A percentile compares a stretch with the other conserved stretches of the same genome.
phyloP scores from a whole-genome alignment of 352 stramenopile species.

The Aphanomyces euteiches region DNA sequence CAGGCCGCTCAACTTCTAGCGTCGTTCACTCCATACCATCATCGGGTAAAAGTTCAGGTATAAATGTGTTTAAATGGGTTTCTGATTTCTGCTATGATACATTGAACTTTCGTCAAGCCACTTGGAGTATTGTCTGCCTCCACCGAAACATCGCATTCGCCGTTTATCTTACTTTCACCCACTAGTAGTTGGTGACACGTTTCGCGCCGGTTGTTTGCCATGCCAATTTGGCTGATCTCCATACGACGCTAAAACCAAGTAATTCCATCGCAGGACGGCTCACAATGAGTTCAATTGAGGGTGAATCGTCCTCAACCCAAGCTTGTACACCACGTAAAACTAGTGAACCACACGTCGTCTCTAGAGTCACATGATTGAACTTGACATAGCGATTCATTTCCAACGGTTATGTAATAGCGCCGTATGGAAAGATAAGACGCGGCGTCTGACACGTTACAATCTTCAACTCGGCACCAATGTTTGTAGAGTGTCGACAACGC shows the following conservation, averaged over 20 bases:
- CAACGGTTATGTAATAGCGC: not conserved
- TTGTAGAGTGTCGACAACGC: conserved; percentile 5
- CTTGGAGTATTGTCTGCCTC: not conserved
- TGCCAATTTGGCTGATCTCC: too few species aligned
- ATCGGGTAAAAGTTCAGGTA: not conserved
- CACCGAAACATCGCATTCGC: conserved; percentile 9
- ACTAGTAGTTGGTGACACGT: conserved; percentile 20
- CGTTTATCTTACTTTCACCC: not conserved
- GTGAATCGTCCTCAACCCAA: conserved; percentile 12
- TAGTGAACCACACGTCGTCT: conserved; percentile 10
- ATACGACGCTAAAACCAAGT: conserved; percentile 20
- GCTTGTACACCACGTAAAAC: conserved; percentile 7
- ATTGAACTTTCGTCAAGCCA: not conserved
- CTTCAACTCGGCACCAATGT: not conserved
- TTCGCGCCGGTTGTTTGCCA: too few species aligned
- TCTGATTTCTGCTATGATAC: not conserved
- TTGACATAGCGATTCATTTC: conserved; percentile 3
- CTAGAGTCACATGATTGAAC: conserved; percentile 16
- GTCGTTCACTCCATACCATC: conserved; percentile 25
- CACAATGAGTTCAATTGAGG: not conserved
- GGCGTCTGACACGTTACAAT: conserved; percentile 5
- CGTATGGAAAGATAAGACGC: conserved; percentile 4
- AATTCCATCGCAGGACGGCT: conserved; percentile 19
- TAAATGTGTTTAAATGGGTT: not conserved
- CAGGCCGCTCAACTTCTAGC: not conserved